phyloP scores from a whole-genome alignment of 1,284 basidiomycete species.

The Cerrena zonata region DNA sequence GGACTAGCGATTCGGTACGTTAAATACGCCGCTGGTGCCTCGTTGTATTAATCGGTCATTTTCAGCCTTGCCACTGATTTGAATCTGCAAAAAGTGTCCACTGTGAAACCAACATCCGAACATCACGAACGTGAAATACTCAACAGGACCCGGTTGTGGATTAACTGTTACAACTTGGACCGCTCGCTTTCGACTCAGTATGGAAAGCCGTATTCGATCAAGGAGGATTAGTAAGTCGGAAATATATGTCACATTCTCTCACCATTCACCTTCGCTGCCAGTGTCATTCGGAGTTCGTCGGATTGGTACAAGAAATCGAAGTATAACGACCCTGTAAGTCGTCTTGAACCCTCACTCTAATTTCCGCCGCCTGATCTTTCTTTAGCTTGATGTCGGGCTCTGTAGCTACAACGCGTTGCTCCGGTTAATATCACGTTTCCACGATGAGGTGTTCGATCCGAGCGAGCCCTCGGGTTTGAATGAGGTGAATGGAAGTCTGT shows the following conservation, averaged over 20 bases:
- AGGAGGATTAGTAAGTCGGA: slow-evolving; percentile 67
- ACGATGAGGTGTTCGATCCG: slow-evolving; percentile 70
- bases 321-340: slow-evolving; percentile 52
- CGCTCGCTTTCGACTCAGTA: slow-evolving; percentile 80
- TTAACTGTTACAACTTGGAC: slow-evolving; percentile 83
- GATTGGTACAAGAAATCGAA: slow-evolving; percentile 73
- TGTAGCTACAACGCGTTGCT: slow-evolving; percentile 67
- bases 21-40: background rate
- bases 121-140: slow-evolving; percentile 73
- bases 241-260: background rate
- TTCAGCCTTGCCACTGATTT: slow-evolving; percentile 74
- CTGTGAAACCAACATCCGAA: slow-evolving; percentile 54
- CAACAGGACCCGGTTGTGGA: slow-evolving; percentile 78
- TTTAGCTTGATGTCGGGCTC: slow-evolving; percentile 73
- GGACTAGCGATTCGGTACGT: slow-evolving; percentile 68
- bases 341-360: background rate
- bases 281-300: slow-evolving; percentile 65
- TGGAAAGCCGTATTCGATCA: slow-evolving; percentile 81
- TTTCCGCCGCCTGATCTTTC: background rate
- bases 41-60: background rate
- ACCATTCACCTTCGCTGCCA: slow-evolving; percentile 19
- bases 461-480: slow-evolving; percentile 65
- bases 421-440: slow-evolving; percentile 66
- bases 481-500: slow-evolving; percentile 38
- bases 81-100: slow-evolving; percentile 69